phyloP scores from a whole-genome alignment of 768 basidiomycete species.

The Suillus placidus region DNA sequence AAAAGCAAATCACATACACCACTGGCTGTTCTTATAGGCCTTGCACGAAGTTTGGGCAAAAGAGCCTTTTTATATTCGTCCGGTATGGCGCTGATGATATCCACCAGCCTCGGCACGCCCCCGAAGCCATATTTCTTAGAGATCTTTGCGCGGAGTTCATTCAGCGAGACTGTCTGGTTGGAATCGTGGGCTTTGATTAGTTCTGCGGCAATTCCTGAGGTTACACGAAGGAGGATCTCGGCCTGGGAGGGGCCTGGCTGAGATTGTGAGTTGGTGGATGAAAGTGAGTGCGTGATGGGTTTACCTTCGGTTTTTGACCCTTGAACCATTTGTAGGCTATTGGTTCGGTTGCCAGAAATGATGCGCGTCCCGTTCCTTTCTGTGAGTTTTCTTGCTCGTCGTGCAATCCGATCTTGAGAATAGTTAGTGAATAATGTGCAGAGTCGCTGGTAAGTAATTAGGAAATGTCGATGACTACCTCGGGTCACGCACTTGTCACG shows the following conservation, averaged over 20 bases:
- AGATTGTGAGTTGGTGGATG: slow-evolving; percentile 3
- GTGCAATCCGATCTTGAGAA: slow-evolving; percentile 1
- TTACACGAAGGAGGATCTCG: slow-evolving; percentile 86
- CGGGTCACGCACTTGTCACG: slow-evolving; percentile 9
- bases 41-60: slow-evolving; percentile 85
- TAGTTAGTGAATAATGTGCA: background rate
- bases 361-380: background rate
- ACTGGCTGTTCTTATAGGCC: slow-evolving; percentile 95
- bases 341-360: background rate
- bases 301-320: slow-evolving; percentile 43
- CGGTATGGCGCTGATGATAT: slow-evolving; percentile 98
- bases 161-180: slow-evolving; percentile 79
- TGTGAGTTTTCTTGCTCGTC: background rate
- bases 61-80: slow-evolving; percentile 95
- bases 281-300: background rate
- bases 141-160: slow-evolving; percentile 82
- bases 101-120: slow-evolving; percentile 90
- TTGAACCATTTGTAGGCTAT: slow-evolving; percentile 39
- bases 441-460: background rate
- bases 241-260: slow-evolving; percentile 78
- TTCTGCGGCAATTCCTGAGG: slow-evolving; percentile 92
- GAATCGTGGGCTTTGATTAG: slow-evolving; percentile 87
- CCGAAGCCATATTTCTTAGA: slow-evolving; percentile 89
- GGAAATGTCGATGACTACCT: background rate
- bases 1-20: slow-evolving; percentile 61